Evolutionary conservation across 208 protist species (phyloP), one percentile per base, ranked within the genome.

Genomic region (Wallacemonas rigidus): DNA sequence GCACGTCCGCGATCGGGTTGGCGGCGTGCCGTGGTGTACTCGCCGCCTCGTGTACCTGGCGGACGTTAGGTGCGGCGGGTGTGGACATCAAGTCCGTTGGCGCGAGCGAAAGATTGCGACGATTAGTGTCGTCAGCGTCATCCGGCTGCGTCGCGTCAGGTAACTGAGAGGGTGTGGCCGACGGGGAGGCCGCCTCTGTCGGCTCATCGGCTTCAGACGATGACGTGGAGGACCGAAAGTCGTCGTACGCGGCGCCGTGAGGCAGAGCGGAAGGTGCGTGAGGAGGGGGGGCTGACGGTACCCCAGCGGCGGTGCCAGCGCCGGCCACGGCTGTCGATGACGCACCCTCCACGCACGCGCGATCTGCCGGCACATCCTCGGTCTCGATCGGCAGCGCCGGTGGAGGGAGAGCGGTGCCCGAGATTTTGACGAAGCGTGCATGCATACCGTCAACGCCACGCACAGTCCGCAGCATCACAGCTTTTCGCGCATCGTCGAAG

Each of bases 401-500:
- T 5, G 71, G 58, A 2, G 69, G 45, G 39, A 85, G 71, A 7
- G 55, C 48, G 15, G 56, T 39, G 8, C 74, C 72, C 8, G n/a
- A 39, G 3, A 85, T 53, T 58, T 81, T 83, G 12, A 41, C 40
- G 53, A 89, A 90, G 7, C 76, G 41, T n/a, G 63, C 43, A 1
- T 50, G 54, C 40, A 87, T 63, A 36, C 77, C 76, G 5, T 36
- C 50, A 12, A 67, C 69, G 4, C 79, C 72, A n/a, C 54, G 50
- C 36, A 80, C 67, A 54, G 55, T 58, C 39, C 72, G 71, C 48
- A 85, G 68, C 56, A 74, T 47, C 1, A 72, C 79, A 7, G 72
- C 79, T 47, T 83, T 69, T 7, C 60, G 39, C 1, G 69, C 78
- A 5, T 76, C 77, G 3, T 89, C 87, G 1, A 88, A 47, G 12